These are phyloP conservation scores for Dryas integrifolia DNA, from an alignment of 331 rosid species.

Conservation along the genomic window DNA sequence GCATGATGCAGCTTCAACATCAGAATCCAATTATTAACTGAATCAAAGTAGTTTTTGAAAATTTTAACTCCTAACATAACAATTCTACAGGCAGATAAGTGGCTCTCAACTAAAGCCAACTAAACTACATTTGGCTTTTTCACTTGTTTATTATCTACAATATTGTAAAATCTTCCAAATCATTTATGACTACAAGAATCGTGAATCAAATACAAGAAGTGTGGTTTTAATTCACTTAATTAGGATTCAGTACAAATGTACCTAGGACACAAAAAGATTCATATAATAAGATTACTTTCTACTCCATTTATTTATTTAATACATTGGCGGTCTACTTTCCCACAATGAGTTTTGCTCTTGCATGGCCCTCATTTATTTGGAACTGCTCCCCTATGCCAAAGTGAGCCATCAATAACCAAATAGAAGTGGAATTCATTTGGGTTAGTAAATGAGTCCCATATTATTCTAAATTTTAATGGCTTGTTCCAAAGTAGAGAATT, in stretches of 20 bases:
- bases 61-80: too few relatives aligned
- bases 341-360: conserved; percentile 44
- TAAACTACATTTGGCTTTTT: too few relatives aligned
- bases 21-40: too few relatives aligned
- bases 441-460: not conserved
- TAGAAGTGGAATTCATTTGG: conserved; percentile 23
- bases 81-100: too few relatives aligned
- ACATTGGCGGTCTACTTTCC: not conserved
- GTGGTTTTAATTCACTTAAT: not conserved
- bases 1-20: too few relatives aligned
- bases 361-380: conserved; percentile 48
- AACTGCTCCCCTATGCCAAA: conserved; percentile 50
- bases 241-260: not conserved
- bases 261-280: not conserved
- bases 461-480: too few relatives aligned
- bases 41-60: too few relatives aligned
- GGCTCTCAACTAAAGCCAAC: too few relatives aligned
- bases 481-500: not conserved
- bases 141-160: too few relatives aligned
- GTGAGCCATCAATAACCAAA: conserved; percentile 57
- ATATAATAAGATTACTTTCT: not conserved
- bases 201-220: too few relatives aligned
- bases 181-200: too few relatives aligned
- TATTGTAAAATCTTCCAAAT: too few relatives aligned
- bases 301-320: not conserved